Percentiles rank a stretch among this genome's conserved stretches.
phyloP scores from a whole-genome alignment of 2,329 filamentous ascomycete genomes.

The Fusarium anthophilum region DNA sequence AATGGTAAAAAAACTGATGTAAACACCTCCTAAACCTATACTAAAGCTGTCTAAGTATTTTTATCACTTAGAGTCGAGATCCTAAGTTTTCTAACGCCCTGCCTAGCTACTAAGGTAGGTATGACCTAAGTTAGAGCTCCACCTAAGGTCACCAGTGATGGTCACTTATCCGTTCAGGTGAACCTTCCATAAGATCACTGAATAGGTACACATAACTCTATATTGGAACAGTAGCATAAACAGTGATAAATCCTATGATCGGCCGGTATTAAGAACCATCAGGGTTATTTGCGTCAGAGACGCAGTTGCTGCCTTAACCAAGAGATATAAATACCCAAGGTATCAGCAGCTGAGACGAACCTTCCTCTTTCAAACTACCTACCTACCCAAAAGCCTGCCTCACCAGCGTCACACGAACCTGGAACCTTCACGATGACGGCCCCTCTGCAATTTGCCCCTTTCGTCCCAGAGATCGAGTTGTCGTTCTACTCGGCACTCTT shows the following conservation, averaged over 20 bases:
- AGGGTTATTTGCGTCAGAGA: neutral
- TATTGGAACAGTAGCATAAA: neutral
- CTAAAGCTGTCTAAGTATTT: neutral
- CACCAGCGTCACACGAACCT: constrained; percentile 1
- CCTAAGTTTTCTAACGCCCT: neutral
- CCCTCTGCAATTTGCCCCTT: constrained; percentile 79
- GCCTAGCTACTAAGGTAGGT: neutral
- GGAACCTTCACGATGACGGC: constrained; percentile 58
- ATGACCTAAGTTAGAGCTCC: neutral
- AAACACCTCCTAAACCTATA: neutral
- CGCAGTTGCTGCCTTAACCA: neutral
- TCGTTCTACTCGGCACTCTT: constrained; percentile 96
- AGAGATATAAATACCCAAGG: neutral
- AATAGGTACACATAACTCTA: neutral
- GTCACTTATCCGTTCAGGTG: neutral
- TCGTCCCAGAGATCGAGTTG: constrained; percentile 92
- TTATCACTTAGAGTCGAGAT: neutral
- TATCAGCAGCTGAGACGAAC: neutral
- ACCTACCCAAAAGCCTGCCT: neutral
- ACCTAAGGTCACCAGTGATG: neutral
- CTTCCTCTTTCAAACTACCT: neutral
- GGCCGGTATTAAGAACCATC: neutral
- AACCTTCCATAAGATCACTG: neutral
- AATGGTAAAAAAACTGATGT: neutral
- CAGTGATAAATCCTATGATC: neutral